Evolutionary conservation across 345 rosid genomes (phyloP).

Genomic region (Acer saccharum): DNA sequence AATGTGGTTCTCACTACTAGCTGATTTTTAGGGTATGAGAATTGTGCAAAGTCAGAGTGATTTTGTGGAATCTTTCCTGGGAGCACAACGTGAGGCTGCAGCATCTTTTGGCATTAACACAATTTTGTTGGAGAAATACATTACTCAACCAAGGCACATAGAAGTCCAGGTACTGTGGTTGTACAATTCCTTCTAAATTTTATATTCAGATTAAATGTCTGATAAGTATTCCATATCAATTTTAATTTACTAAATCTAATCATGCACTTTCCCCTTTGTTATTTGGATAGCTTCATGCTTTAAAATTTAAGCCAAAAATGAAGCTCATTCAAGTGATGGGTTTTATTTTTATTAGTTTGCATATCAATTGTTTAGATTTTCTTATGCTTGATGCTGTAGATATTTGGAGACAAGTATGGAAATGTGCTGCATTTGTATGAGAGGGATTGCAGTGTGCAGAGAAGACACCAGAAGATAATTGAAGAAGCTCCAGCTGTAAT

Average conservation of each 20-base stretch:
- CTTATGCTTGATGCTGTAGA: constrained; percentile 36
- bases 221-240: neutral
- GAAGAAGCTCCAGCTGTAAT: constrained; percentile 99
- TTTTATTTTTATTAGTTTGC: constrained; percentile 20
- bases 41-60: constrained; percentile 66
- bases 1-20: constrained; percentile 28
- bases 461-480: constrained; percentile 96
- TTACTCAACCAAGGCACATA: constrained; percentile 87
- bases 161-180: constrained; percentile 77
- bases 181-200: neutral
- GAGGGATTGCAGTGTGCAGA: constrained; percentile 95
- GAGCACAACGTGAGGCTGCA: constrained; percentile 95
- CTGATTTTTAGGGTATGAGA: constrained; percentile 84
- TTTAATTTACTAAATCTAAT: neutral
- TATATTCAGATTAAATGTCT: neutral
- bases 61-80: constrained; percentile 81
- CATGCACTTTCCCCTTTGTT: neutral
- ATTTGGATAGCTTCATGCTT: constrained; percentile 3
- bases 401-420: constrained; percentile 90
- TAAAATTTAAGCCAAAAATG: constrained; percentile 3
- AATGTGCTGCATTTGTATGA: constrained; percentile 77
- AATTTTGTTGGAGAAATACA: constrained; percentile 92
- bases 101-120: constrained; percentile 89
- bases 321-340: neutral
- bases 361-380: constrained; percentile 14